Conservation (phyloP, 139 green algal species). For the Tetraselmis striata region DNA sequence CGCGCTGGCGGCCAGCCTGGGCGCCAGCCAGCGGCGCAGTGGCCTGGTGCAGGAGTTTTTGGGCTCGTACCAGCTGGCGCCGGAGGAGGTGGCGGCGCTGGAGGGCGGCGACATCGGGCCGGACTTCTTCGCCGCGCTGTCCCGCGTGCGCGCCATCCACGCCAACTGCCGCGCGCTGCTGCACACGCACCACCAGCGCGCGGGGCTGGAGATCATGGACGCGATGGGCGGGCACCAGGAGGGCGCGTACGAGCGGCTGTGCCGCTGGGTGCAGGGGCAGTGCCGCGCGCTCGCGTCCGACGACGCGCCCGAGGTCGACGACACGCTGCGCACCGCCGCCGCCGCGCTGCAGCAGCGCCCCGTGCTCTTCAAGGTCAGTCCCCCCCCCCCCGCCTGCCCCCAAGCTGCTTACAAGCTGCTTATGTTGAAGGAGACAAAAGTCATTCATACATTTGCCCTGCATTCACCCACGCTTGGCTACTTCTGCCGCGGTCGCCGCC, state of each 20-base stretch:
- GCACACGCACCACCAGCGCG: conserved; percentile 83
- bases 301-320: conserved; percentile 80
- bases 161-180: conserved; percentile 86
- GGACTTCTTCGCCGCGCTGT: conserved; percentile 83
- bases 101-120: conserved; percentile 57
- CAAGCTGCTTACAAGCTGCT: too few relatives aligned
- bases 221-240: conserved; percentile 90
- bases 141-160: conserved; percentile 82
- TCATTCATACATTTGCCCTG: too few relatives aligned
- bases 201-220: conserved; percentile 97
- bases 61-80: conserved; percentile 86
- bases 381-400: too few relatives aligned
- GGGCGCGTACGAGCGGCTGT: conserved; percentile 88
- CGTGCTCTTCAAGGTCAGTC: conserved; percentile 76
- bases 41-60: conserved; percentile 75
- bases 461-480: too few relatives aligned
- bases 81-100: conserved; percentile 51
- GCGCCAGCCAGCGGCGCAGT: conserved; percentile 35
- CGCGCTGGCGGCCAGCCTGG: conserved; percentile 46
- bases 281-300: conserved; percentile 76
- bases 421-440: too few relatives aligned
- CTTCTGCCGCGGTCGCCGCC: too few relatives aligned
- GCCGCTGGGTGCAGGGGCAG: conserved; percentile 92
- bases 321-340: conserved; percentile 70
- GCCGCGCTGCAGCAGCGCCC: conserved; percentile 69